Conservation (phyloP, 768 basidiomycete species). For the Boletus subparvulus region DNA sequence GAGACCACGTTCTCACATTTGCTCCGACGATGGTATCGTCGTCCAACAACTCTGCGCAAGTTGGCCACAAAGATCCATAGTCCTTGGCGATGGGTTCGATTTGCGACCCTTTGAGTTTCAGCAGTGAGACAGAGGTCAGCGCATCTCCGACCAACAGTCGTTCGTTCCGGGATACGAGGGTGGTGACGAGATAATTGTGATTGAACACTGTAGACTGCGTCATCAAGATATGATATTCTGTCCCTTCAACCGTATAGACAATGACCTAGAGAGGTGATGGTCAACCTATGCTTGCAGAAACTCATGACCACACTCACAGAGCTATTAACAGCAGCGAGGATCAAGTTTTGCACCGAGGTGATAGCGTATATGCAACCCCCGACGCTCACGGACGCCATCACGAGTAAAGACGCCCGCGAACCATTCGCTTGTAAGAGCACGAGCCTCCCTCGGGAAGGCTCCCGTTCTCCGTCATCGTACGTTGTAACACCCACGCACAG, state of each 20-base stretch:
- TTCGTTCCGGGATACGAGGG: constrained; percentile 55
- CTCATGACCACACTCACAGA: constrained; percentile 47
- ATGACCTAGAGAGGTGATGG: constrained; percentile 40
- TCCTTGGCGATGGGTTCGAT: constrained; percentile 65
- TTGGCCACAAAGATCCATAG: constrained; percentile 73
- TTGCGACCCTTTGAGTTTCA: constrained; percentile 48
- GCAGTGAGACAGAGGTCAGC: constrained; percentile 72
- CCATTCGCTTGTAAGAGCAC: constrained; percentile 47
- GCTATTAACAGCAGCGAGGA: constrained; percentile 75
- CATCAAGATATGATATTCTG: constrained; percentile 33
- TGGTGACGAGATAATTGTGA: constrained; percentile 78
- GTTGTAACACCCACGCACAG: constrained; percentile 53
- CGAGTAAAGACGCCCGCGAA: constrained; percentile 20
- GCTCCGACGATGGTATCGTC: constrained; percentile 63
- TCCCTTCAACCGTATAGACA: constrained; percentile 42
- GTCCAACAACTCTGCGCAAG: constrained; percentile 58
- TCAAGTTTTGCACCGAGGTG: constrained; percentile 43
- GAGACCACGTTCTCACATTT: constrained; percentile 53
- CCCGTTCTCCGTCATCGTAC: constrained; percentile 43
- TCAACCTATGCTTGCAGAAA: neutral
- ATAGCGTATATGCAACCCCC: constrained; percentile 72
- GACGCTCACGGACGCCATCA: constrained; percentile 46
- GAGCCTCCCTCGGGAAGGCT: constrained; percentile 58
- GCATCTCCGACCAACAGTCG: constrained; percentile 75
- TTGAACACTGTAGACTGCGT: constrained; percentile 60